phyloP scores from a whole-genome alignment of 805 yeast genomes.

The Metschnikowia koreensis region DNA sequence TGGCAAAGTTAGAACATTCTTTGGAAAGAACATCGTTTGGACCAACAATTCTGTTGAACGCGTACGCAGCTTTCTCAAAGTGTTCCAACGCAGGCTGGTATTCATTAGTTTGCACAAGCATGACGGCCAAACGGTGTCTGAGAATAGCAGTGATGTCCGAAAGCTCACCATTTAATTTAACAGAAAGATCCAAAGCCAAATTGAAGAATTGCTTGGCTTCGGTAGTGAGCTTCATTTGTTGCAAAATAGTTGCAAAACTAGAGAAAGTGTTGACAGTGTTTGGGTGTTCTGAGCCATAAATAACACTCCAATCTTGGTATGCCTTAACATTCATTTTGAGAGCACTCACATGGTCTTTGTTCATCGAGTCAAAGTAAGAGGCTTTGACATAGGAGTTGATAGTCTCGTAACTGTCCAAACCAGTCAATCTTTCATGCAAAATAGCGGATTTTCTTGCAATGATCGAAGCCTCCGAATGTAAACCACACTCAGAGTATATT shows the following conservation, averaged over 20 bases:
- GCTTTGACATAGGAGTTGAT: constrained; percentile 69
- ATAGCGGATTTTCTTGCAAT: constrained; percentile 66
- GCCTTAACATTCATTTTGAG: constrained; percentile 62
- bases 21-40: constrained; percentile 63
- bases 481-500: constrained; percentile 58
- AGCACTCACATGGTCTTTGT: constrained; percentile 58
- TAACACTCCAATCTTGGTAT: constrained; percentile 52
- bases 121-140: constrained; percentile 57
- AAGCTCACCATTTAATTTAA: constrained; percentile 51
- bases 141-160: constrained; percentile 64
- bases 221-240: constrained; percentile 46
- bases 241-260: constrained; percentile 59
- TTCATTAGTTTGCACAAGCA: constrained; percentile 51
- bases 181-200: constrained; percentile 52
- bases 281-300: constrained; percentile 68
- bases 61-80: constrained; percentile 53
- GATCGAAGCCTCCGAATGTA: constrained; percentile 56
- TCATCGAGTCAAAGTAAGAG: constrained; percentile 66
- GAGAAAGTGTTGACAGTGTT: constrained; percentile 61
- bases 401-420: constrained; percentile 78
- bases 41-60: constrained; percentile 61
- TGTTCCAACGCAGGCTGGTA: constrained; percentile 55
- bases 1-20: constrained; percentile 65
- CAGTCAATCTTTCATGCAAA: constrained; percentile 76
- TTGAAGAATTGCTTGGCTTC: constrained; percentile 54